Conservation (phyloP, 768 basidiomycete genomes). For the Clavulina sp. region DNA sequence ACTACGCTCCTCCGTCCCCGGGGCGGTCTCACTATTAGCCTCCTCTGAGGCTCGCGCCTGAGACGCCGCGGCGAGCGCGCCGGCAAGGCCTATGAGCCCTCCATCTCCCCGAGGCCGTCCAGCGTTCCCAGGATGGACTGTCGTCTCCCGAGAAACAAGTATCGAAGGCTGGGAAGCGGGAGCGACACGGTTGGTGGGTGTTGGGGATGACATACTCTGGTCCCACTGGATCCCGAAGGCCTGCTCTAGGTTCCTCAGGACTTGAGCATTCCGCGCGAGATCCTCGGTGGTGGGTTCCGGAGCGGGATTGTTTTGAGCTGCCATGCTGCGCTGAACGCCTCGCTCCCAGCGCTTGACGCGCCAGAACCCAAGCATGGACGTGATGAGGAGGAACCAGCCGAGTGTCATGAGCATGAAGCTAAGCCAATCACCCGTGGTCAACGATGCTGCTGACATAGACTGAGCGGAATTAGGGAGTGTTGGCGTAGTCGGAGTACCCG, state of each 20-base stretch:
- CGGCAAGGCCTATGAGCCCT: too few species aligned
- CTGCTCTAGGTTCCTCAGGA: constrained; percentile 33
- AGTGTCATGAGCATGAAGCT: constrained; percentile 84
- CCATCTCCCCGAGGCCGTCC: too few species aligned
- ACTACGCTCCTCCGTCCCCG: too few species aligned
- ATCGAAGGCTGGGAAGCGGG: too few species aligned
- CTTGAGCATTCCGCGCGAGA: constrained; percentile 32
- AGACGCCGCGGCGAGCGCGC: too few species aligned
- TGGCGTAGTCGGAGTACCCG: not conserved
- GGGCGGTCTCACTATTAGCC: too few species aligned
- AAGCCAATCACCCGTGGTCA: constrained; percentile 63
- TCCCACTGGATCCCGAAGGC: constrained; percentile 44
- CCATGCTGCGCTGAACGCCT: constrained; percentile 30
- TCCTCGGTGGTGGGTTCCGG: constrained; percentile 22
- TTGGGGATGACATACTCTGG: too few species aligned
- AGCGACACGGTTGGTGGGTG: too few species aligned
- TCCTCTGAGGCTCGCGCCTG: too few species aligned
- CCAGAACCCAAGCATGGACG: constrained; percentile 67
- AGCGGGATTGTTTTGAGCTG: not conserved
- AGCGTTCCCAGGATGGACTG: too few species aligned
- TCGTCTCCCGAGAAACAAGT: too few species aligned
- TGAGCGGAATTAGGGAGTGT: constrained; percentile 18
- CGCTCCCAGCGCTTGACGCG: constrained; percentile 73
- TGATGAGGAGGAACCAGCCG: constrained; percentile 85
- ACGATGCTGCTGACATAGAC: not conserved